phyloP scores from a whole-genome alignment of 2,329 filamentous ascomycete species.

The Verticillium albo-atrum region DNA sequence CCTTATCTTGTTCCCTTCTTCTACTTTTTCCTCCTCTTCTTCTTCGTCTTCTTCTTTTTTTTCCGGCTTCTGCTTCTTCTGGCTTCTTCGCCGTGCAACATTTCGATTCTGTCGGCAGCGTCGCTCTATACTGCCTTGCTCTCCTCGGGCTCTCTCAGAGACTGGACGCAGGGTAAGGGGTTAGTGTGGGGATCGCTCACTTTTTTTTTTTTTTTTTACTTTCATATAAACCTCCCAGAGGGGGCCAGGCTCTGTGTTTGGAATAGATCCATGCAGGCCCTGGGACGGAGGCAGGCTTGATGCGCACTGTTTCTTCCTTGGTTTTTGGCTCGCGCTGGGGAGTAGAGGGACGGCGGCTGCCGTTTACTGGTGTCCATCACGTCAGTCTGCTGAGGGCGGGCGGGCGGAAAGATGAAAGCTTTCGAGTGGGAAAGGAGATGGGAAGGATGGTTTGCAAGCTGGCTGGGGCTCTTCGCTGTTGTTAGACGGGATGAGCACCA shows the following conservation, averaged over 20 bases:
- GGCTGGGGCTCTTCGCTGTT: neutral
- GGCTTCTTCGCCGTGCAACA: slow-evolving; percentile 6
- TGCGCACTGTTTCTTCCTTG: neutral
- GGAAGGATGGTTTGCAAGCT: neutral
- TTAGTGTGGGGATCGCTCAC: neutral
- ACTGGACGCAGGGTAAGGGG: neutral
- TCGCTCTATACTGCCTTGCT: neutral
- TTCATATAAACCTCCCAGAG: neutral
- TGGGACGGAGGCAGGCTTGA: neutral
- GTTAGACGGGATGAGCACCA: too few relatives aligned
- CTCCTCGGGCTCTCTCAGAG: neutral
- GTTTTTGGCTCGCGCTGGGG: neutral
- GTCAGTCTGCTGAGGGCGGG: neutral
- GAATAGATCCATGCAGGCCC: neutral
- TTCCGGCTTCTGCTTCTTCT: slow-evolving; percentile 12
- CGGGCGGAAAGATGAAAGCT: too few relatives aligned
- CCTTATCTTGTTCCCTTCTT: slow-evolving; percentile 11
- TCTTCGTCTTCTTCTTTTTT: slow-evolving; percentile 9
- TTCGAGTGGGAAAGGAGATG: too few relatives aligned
- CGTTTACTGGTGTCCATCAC: neutral
- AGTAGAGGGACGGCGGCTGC: neutral
- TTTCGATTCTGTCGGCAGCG: neutral
- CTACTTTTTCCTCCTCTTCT: slow-evolving; percentile 11
- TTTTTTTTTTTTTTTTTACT: slow-evolving; percentile 7
- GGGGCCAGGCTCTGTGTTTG: neutral